A percentile compares a stretch with the other conserved stretches of the same genome.
Conservation (phyloP, 495 filamentous ascomycete species). For the Aspergillus ellipticus region DNA sequence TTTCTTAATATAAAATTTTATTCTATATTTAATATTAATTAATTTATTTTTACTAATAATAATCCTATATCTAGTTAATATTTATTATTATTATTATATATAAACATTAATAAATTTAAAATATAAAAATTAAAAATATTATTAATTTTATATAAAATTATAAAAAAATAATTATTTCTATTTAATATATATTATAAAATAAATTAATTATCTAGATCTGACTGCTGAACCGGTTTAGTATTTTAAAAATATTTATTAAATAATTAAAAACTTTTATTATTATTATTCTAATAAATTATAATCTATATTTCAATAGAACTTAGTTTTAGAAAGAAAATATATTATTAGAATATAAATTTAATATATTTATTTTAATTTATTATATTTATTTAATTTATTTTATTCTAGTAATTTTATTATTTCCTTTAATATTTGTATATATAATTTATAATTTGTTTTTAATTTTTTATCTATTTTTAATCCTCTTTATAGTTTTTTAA, state of each 20-base stretch:
- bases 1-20: not conserved
- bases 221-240: not conserved
- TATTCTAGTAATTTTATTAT: too few species aligned
- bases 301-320: too few species aligned
- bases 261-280: conserved; percentile 1
- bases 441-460: too few species aligned
- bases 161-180: not conserved
- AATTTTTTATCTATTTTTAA: too few species aligned
- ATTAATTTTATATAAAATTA: not conserved
- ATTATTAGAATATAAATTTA: not conserved
- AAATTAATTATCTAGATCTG: not conserved
- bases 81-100: not conserved
- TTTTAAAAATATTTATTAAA: conserved; percentile 3
- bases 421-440: too few species aligned
- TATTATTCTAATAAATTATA: not conserved
- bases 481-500: conserved; percentile 1
- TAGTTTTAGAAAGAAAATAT: too few species aligned
- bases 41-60: too few species aligned
- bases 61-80: not conserved
- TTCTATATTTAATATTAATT: not conserved
- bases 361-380: too few species aligned
- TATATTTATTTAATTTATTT: not conserved
- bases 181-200: not conserved
- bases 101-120: not conserved
- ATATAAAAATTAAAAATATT: not conserved